Conservation (phyloP, 176 grass and related monocot genomes). For the Themeda triandra region DNA sequence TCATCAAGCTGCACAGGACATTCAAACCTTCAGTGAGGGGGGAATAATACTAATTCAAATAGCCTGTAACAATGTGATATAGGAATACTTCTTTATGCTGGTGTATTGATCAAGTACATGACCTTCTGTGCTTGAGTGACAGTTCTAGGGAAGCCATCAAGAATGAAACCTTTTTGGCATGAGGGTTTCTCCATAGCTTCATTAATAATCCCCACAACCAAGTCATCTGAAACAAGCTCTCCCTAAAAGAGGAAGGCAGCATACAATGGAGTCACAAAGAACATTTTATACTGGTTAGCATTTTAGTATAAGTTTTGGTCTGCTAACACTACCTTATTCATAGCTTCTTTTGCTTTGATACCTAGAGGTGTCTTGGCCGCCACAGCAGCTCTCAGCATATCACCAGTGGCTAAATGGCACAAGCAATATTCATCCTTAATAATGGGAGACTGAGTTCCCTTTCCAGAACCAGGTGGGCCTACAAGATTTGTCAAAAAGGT, state of each 20-base stretch:
- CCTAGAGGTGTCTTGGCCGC: slow-evolving; percentile 90
- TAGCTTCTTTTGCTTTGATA: slow-evolving; percentile 92
- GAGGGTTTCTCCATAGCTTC: slow-evolving; percentile 97
- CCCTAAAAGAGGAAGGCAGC: slow-evolving; percentile 51
- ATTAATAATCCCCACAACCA: slow-evolving; percentile 97
- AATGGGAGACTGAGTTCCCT: slow-evolving; percentile 87
- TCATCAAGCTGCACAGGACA: slow-evolving; percentile 62
- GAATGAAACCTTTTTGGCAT: slow-evolving; percentile 98
- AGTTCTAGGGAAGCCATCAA: slow-evolving; percentile 95
- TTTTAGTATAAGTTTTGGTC: neutral
- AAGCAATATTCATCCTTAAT: slow-evolving; percentile 96
- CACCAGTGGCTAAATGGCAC: slow-evolving; percentile 98
- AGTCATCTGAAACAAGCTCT: slow-evolving; percentile 91
- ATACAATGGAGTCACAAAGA: slow-evolving; percentile 10
- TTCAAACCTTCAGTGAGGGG: neutral
- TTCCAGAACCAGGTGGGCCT: slow-evolving; percentile 97
- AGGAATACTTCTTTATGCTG: neutral
- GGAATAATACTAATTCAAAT: neutral
- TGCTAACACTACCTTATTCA: slow-evolving; percentile 65
- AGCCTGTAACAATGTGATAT: neutral
- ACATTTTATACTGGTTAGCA: slow-evolving; percentile 4
- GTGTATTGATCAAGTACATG: neutral
- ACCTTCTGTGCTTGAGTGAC: slow-evolving; percentile 95
- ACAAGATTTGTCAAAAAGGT: slow-evolving; percentile 3
- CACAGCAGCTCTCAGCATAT: slow-evolving; percentile 96